Base-by-base conservation (phyloP, 2,329 filamentous ascomycete species). In the Ophiostoma tasmaniense region DNA sequence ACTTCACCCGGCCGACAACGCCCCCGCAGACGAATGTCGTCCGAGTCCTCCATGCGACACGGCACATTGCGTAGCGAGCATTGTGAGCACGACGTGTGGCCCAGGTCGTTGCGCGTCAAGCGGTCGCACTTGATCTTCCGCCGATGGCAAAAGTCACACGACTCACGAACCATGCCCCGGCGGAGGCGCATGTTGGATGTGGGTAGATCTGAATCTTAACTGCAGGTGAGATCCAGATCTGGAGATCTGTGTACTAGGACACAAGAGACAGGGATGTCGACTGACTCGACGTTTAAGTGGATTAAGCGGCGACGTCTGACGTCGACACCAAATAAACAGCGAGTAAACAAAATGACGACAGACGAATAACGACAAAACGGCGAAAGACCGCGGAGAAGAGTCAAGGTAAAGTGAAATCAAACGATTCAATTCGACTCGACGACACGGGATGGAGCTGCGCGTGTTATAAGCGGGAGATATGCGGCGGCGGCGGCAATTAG, bases 111-210 rank as follows among this genome's bases (percentile, higher is more conserved):
- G 39, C 73, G 74, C 13, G 67, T 28, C 25, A 67, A n/a, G 0
- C 72, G 70, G 67, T 75, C 72, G 68, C 74, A 75, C 70, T 73
- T 74, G 66, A 75, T 72, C 70, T 75, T 75, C 35, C 74, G 72
- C 14, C 70, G 70, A 45, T 71, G 68, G 52, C 70, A 71, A 42
- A 70, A 71, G 67, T 71, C 70, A 55, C 70, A 71, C 55, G 70
- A 71, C 70, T 71, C 66, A 35, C 68, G 70, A 8, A 71, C 68
- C 70, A 70, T 70, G 13, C 68, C 70, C 25, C 70, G 70, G 17
- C 70, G 68, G 35, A 71, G 66, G 17, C 70, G 66, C 70, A 71
- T 71, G 17, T 45, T 45, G 42, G 42, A 20, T n/a, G 3, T 14
- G n/a, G 10, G 22, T 59, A 13, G 10, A 61, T 61, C 13, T 11